These are phyloP conservation scores for Penicillium psychrofluorescens DNA, from an alignment of 495 filamentous ascomycete genomes.

Conservation along the genomic window DNA sequence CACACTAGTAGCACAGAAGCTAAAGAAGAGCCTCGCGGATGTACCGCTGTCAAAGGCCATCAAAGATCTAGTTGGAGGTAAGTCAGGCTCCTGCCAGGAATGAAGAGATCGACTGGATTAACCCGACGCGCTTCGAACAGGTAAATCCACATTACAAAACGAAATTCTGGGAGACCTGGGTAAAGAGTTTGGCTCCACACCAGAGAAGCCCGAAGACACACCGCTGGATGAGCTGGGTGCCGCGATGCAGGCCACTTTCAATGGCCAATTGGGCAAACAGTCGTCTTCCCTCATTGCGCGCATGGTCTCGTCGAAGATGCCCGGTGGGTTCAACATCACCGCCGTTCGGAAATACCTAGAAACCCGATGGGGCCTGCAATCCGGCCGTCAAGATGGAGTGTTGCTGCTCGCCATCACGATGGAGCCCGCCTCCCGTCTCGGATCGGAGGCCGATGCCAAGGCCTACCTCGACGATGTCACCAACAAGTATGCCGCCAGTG, in stretches of 20 bases:
- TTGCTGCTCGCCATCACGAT: conserved; percentile 84
- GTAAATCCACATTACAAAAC: conserved; percentile 96
- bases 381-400: conserved; percentile 87
- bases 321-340: conserved; percentile 97
- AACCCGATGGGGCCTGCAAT: conserved; percentile 82
- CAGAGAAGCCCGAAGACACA: conserved; percentile 97
- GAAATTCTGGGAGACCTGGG: conserved; percentile 93
- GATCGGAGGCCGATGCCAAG: conserved; percentile 85
- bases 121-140: conserved; percentile 30
- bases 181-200: conserved; percentile 96
- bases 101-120: too few relatives aligned
- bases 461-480: conserved; percentile 77
- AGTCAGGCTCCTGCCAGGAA: conserved; percentile 20
- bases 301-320: conserved; percentile 98
- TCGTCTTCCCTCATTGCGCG: conserved; percentile 89
- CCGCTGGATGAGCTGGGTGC: conserved; percentile 93
- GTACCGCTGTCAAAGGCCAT: conserved; percentile 95
- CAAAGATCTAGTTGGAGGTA: conserved; percentile 97
- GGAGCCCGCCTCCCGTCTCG: conserved; percentile 84
- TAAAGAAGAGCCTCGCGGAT: conserved; percentile 88
- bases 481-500: conserved; percentile 81
- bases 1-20: conserved; percentile 91
- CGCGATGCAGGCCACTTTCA: conserved; percentile 95
- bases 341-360: conserved; percentile 88
- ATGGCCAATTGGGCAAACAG: conserved; percentile 95